Base-by-base conservation (phyloP, 306 rosid genomes). In the Senna siamea region DNA sequence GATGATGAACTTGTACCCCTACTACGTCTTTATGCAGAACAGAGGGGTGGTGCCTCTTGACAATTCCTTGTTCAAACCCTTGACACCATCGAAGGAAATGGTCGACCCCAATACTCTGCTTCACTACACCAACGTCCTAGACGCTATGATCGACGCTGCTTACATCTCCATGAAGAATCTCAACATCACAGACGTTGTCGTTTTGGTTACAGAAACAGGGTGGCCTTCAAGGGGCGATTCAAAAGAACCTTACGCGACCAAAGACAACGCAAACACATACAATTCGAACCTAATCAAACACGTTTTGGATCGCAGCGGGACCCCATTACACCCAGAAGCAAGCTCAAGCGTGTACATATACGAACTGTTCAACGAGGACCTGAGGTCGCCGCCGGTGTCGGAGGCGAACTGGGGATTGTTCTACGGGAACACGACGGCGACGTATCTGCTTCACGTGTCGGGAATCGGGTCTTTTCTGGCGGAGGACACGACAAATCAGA, bases 381-480 rank as follows among this genome's bases (percentile, higher is more conserved):
- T 93, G 82, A 83, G 98, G 87, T 84, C 97, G 5, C 83, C 93
- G 9, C 95, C 98, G 1, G 78, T 88, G 0, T 88, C 95, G 5
- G 98, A 93, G 78, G 96, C 93, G 0, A 83, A 85, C 26, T 93
- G 97, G 98, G 98, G 97, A 5, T 43, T 93, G 69, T 93, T 93
- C 76, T 72, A 90, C 53, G 95, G 90, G 43, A 86, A 93, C 70
- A 59, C 91, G 0, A 85, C 92, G 10, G 82, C 98, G 0, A 83
- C 77, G 8, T 93, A 90, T 70, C 79, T 93, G 89, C 95, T 93
- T 76, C 93, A 79, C 41, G 90, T 93, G 2, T 87, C 97, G 0
- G 96, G 89, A 4, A 72, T 85, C 76, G 97, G 97, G 61, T 22
- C 82, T 12, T 93, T 93, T 89, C 68, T 93, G 80, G 97, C 98